Evolutionary conservation across 129 eudicot species (phyloP), one percentile per base, ranked within the genome.

Genomic region (Escallonia rubra): DNA sequence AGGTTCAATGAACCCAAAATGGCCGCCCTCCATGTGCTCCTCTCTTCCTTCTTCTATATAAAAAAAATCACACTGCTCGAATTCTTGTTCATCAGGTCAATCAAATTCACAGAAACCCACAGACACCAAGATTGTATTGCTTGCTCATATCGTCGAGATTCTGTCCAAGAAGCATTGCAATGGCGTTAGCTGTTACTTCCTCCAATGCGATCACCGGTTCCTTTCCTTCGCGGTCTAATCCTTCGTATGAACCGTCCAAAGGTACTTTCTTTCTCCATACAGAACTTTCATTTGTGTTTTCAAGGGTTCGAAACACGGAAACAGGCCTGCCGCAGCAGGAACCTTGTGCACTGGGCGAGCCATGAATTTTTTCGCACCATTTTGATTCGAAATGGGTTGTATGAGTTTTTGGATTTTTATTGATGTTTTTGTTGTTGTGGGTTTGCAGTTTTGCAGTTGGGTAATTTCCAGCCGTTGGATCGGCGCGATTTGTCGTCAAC

Each of bases 1-100:
- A 92, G 86, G 73, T 90, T 86, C 97, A 90, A 84, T 90, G 95
- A 74, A 90, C 80, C 97, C 75, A 3, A 10, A 15, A 57, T 0
- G 39, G 67, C 80, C 78, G 59, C 72, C 80, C 74, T 68, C 69
- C 53, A 53, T 54, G 57, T 64, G 47, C 48, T 67, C 59, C 76
- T 71, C 67, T 50, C 11, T 14, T 46, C 10, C 48, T 3, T 66
- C 50, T 23, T 23, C 34, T 23, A 54, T 54, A 5, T 44, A 60
- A 81, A 39, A 57, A 64, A 15, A 59, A 15, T 39, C 74, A 44
- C 57, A 62, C 42, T 39, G 34, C 34, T 23, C 34, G 34, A 23
- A 23, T 23, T 23, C 34, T 23, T 65, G n/a, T 3, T 61, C 62
- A 46, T 61, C 62, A 52, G 69, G 34, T 41, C 62, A 76, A 67